Conservation (phyloP, 352 stramenopile genomes). For the Saprolegnia diclina region DNA sequence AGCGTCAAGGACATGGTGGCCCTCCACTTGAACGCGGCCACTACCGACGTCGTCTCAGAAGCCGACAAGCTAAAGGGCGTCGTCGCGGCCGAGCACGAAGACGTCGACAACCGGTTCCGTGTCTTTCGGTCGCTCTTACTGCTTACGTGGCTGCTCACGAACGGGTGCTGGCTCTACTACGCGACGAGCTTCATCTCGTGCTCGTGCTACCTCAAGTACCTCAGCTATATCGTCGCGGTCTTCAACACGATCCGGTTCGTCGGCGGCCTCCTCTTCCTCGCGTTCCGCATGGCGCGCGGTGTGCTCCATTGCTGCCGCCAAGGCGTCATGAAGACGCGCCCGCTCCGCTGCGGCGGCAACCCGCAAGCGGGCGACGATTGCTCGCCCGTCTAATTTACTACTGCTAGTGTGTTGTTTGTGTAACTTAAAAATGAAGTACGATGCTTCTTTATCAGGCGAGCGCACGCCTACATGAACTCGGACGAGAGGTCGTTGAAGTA, state of each 20-base stretch:
- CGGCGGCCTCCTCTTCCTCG: conserved; percentile 33
- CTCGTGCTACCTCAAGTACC: conserved; percentile 43
- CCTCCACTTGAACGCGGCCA: conserved; percentile 33
- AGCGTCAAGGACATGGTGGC: conserved; percentile 46
- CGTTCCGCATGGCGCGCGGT: conserved; percentile 34
- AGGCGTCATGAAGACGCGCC: not conserved
- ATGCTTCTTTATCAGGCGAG: too few relatives aligned
- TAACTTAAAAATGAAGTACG: conserved; percentile 2
- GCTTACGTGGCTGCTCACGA: conserved; percentile 47
- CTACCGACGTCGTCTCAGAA: conserved; percentile 27
- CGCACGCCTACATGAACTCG: conserved; percentile 29
- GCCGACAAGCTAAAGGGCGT: conserved; percentile 35
- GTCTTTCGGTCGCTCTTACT: conserved; percentile 42
- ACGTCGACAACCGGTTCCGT: conserved; percentile 45
- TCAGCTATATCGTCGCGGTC: conserved; percentile 41
- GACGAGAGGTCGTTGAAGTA: conserved; percentile 59
- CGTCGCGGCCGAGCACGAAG: conserved; percentile 35
- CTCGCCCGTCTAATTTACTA: not conserved
- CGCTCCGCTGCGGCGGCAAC: not conserved
- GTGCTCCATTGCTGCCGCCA: conserved; percentile 1
- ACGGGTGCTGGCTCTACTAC: conserved; percentile 39
- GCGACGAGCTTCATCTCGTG: conserved; percentile 45
- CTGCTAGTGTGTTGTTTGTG: not conserved
- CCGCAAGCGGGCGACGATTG: not conserved
- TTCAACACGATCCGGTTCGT: conserved; percentile 45